Percentiles rank a stretch among this genome's conserved stretches.
Conservation (phyloP, 148 eudicot genomes). For the Oxyria digyna region DNA sequence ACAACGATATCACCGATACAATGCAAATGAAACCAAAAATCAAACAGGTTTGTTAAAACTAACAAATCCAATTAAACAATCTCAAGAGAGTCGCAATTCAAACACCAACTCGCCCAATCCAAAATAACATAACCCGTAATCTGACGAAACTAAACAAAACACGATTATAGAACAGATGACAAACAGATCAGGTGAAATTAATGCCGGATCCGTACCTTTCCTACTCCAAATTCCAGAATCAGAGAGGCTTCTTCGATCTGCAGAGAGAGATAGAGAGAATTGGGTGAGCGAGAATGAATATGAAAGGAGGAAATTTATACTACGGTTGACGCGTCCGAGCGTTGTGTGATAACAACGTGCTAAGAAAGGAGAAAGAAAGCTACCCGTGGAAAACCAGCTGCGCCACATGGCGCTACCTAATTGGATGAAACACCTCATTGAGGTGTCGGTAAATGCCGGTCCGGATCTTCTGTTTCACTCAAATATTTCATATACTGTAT, state of each 20-base stretch:
- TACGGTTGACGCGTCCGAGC: background rate
- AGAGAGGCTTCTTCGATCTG: background rate
- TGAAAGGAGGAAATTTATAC: background rate
- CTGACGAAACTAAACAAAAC: background rate
- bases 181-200: background rate
- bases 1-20: too few species aligned
- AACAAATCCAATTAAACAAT: background rate
- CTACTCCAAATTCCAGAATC: background rate
- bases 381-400: background rate
- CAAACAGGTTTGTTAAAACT: background rate
- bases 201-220: background rate
- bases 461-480: too few species aligned
- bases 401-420: background rate
- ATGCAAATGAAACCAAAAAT: background rate
- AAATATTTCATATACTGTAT: too few species aligned
- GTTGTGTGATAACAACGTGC: background rate
- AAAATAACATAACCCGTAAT: background rate
- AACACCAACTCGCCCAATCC: background rate
- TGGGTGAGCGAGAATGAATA: background rate
- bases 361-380: background rate
- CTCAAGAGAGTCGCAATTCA: background rate
- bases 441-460: too few species aligned
- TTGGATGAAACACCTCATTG: slow-evolving; percentile 1
- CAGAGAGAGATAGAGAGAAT: background rate
- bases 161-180: background rate